Evolutionary conservation across 129 eudicot species (phyloP), one percentile per base, ranked within the genome.

Genomic region (Flaveria sonorensis): DNA sequence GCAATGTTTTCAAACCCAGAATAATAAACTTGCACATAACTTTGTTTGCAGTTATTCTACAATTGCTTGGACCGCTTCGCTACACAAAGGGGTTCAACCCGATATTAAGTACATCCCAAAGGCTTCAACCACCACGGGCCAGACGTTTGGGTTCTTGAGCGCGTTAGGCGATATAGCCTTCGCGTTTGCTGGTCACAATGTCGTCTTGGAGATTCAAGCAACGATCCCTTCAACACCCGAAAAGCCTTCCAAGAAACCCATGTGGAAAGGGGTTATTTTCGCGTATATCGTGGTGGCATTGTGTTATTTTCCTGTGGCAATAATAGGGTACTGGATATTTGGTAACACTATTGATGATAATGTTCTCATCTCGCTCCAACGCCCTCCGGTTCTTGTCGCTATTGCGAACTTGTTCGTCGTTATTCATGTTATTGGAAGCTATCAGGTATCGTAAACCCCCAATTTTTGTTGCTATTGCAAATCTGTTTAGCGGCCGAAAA

Each of bases 171-270:
- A 78, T 51, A 57, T 84, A 10, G 88, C 91, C 1, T 87, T 87
- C 47, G 83, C 88, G 1, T 84, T 71, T 79, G 91, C 91, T 6
- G 91, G 91, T 5, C 91, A 87, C 66, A 87, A 82, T 16, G 89
- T 88, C 9, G 90, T 79, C 5, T 76, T 88, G 75, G 93, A 88
- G 72, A 88, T 88, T 64, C 93, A 88, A 65, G 93, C 93, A 6
- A 81, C 86, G 5, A 77, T 88, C 18, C 89, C 88, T 13, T 88
- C 92, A 28, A 74, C 86, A 15, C 85, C 87, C 0, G 88, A 79
- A 61, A 79, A 45, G 3, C 90, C 93, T 1, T 88, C 88, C 2
- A 88, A 79, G 45, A 86, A 76, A 68, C 82, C 88, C 21, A 88
- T 88, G 90, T 88, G 93, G 93, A 86, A 42, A 71, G 93, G 93